Conservation (phyloP, 805 yeast genomes). For the Nakazawaea peltata region DNA sequence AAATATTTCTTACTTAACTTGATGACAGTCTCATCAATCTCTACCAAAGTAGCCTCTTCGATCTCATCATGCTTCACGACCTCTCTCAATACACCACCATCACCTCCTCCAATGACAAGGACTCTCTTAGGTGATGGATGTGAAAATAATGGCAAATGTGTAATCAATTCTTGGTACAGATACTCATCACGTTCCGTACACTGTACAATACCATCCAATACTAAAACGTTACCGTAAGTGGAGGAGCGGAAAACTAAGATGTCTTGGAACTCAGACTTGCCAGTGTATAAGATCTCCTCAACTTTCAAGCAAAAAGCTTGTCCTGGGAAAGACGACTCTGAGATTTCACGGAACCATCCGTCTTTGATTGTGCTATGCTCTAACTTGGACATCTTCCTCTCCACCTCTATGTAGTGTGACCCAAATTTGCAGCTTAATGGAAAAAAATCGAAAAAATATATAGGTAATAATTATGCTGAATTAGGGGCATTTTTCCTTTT, state of each 20-base stretch:
- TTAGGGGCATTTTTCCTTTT: neutral
- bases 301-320: slow-evolving; percentile 71
- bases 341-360: slow-evolving; percentile 80
- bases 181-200: slow-evolving; percentile 91
- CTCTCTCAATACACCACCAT: slow-evolving; percentile 90
- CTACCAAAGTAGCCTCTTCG: slow-evolving; percentile 70
- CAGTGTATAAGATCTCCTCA: slow-evolving; percentile 55
- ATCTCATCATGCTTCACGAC: slow-evolving; percentile 58
- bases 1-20: slow-evolving; percentile 61
- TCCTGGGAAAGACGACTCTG: slow-evolving; percentile 74
- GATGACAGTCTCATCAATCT: slow-evolving; percentile 81
- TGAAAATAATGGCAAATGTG: slow-evolving; percentile 73
- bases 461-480: neutral
- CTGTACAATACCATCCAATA: slow-evolving; percentile 84
- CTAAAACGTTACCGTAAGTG: slow-evolving; percentile 80
- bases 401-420: too few species aligned
- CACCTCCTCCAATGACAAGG: slow-evolving; percentile 92
- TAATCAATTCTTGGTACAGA: slow-evolving; percentile 88
- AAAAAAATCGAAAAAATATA: neutral
- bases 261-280: slow-evolving; percentile 70
- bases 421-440: too few species aligned
- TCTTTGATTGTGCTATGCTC: slow-evolving; percentile 30
- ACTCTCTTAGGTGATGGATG: slow-evolving; percentile 72
- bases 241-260: slow-evolving; percentile 70
- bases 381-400: slow-evolving; percentile 9